Base-by-base conservation (phyloP, 2,329 filamentous ascomycete species). In the Trichoderma harzianum region DNA sequence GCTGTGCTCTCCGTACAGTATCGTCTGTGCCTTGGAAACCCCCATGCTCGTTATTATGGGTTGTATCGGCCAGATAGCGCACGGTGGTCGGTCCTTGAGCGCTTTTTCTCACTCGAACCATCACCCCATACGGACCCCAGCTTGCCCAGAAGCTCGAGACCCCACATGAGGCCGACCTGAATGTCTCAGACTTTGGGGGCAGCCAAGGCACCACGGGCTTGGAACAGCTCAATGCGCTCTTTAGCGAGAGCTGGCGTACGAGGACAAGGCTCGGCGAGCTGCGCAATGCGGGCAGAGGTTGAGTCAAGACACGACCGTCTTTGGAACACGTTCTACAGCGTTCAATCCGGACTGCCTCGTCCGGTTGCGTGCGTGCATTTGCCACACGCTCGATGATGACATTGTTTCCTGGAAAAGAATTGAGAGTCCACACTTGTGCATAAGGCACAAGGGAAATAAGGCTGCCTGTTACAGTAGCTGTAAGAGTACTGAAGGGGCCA, bases 51-150 rank as follows among this genome's bases (percentile, higher is more conserved):
- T 43, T n/a, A 28, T 5, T n/a, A 67, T 55, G 51, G 64, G 55
- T 34, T 28, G 30, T 36, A 39, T 61, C 21, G 67, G 57, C 67
- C 65, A 36, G 39, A 69, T 32, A 43, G 65, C 47, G 65, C 55
- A 69, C 66, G 36, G 66, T 61, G 26, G 36, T 69, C 55, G 62
- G 47, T 30, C 63, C 30, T 53, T 69, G 67, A 62, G 67, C 57
- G 67, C 57, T 69, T 69, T 69, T 69, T 62, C 21, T 61, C 57
- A n/a, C 66, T 69, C 67, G 67, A 69, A 62, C 66, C 67, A 69
- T 61, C 39, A 69, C 67, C 67, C 67, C 67, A 69, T 69, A 51
- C 67, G 12, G 66, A 69, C 57, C 67, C 67, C 57, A 60, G 34
- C 34, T 36, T 36, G 34, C 12, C 34, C 34, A 36, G 57, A 47